Percentiles rank a stretch among this genome's conserved stretches.
Conservation (phyloP, 2,329 filamentous ascomycete species). For the Botrytis fabae region DNA sequence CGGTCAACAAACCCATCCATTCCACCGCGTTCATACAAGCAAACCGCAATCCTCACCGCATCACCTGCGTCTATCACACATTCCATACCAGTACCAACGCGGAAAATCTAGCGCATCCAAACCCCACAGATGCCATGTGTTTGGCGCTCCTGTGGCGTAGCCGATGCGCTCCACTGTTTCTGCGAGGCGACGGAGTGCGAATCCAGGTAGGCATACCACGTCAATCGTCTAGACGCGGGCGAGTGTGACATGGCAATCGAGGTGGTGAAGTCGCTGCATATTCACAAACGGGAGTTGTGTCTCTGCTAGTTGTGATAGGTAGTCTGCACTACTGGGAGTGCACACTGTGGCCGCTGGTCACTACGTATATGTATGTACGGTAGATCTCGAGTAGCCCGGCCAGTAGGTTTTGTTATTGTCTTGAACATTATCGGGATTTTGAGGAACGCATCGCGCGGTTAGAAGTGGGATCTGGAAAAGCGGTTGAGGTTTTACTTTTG, state of each 20-base stretch:
- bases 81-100: background rate
- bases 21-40: background rate
- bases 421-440: background rate
- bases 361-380: background rate
- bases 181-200: background rate
- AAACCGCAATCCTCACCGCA: background rate
- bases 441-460: background rate
- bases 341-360: background rate
- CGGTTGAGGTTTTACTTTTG: background rate
- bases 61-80: background rate
- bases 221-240: background rate
- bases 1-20: background rate
- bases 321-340: background rate
- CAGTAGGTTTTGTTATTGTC: background rate
- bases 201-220: background rate
- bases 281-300: background rate
- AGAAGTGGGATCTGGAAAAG: background rate
- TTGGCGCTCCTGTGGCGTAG: background rate
- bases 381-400: background rate
- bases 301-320: background rate
- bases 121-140: background rate
- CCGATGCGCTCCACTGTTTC: constrained; percentile 1
- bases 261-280: background rate
- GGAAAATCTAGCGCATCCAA: background rate
- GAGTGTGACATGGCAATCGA: constrained; percentile 1